A percentile compares a stretch with the other conserved stretches of the same genome.
Conservation (phyloP, 495 filamentous ascomycete genomes). For the Astrothelium subdiscretum region DNA sequence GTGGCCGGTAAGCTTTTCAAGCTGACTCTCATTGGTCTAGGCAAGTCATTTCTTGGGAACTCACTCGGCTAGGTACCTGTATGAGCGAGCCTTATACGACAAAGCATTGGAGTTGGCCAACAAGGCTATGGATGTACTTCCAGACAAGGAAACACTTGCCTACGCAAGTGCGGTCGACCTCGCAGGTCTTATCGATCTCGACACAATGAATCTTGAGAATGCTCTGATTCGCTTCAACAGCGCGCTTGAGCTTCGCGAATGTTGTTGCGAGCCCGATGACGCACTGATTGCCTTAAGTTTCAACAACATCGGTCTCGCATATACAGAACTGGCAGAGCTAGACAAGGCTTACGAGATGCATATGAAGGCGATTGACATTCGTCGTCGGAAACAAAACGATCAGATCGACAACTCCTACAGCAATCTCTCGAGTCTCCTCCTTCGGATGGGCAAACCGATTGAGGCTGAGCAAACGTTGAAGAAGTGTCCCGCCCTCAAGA, state of each 20-base stretch:
- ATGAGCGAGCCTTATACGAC: conserved; percentile 23
- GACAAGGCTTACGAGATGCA: conserved; percentile 17
- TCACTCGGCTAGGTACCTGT: conserved; percentile 20
- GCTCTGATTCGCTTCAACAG: conserved; percentile 18
- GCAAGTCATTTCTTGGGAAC: no score
- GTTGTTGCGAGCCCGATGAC: conserved; percentile 9
- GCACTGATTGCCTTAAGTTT: conserved; percentile 18
- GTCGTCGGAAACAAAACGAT: conserved; percentile 14
- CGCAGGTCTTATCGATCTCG: conserved; percentile 20
- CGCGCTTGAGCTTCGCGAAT: conserved; percentile 16
- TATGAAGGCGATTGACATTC: conserved; percentile 19
- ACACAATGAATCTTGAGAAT: conserved; percentile 12
- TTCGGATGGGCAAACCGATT: conserved; percentile 19
- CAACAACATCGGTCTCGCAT: conserved; percentile 20
- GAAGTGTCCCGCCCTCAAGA: conserved; percentile 20
- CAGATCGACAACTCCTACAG: conserved; percentile 25
- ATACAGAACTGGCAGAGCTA: conserved; percentile 18
- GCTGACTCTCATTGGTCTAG: no score
- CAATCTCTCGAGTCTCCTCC: conserved; percentile 20
- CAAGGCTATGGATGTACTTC: conserved; percentile 17
- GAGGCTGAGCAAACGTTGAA: conserved; percentile 23
- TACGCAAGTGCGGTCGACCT: conserved; percentile 25
- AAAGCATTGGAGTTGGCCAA: conserved; percentile 13
- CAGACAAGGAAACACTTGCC: conserved; percentile 16
- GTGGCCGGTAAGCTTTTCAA: conserved; percentile 18